Evolutionary conservation across 116 monocot genomes (phyloP).

Genomic region (Posidonia oceanica): DNA sequence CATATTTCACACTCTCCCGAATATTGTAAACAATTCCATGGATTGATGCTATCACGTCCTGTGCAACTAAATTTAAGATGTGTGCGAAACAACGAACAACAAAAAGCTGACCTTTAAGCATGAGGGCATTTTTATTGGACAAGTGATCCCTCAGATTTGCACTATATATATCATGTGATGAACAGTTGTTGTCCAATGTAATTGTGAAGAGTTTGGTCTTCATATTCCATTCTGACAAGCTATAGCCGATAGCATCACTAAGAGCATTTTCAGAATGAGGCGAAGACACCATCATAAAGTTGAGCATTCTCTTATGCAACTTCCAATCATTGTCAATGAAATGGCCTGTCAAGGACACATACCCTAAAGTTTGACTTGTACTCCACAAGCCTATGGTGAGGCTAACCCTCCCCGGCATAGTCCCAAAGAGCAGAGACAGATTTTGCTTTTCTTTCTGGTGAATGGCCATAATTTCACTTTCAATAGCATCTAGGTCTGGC

Average conservation of each 20-base stretch:
- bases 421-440: conserved; percentile 37
- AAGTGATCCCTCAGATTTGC: conserved; percentile 26
- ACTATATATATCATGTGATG: conserved; percentile 28
- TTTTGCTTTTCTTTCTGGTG: conserved; percentile 67
- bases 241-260: conserved; percentile 18
- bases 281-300: conserved; percentile 27
- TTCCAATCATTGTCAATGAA: conserved; percentile 32
- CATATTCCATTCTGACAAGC: conserved; percentile 30
- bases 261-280: conserved; percentile 31
- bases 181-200: conserved; percentile 30
- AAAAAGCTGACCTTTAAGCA: conserved; percentile 33
- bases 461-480: conserved; percentile 52
- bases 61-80: conserved; percentile 22
- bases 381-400: conserved; percentile 28
- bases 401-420: conserved; percentile 43
- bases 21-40: conserved; percentile 27
- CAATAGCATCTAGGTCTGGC: conserved; percentile 37
- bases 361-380: conserved; percentile 23
- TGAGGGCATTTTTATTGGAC: conserved; percentile 18
- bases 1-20: conserved; percentile 39
- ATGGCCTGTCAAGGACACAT: conserved; percentile 24
- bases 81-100: conserved; percentile 37
- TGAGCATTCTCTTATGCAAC: conserved; percentile 20
- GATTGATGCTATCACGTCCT: conserved; percentile 31
- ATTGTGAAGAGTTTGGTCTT: conserved; percentile 26